Conservation (phyloP, 2,329 filamentous ascomycete species). For the Pochonia chlamydosporia region DNA sequence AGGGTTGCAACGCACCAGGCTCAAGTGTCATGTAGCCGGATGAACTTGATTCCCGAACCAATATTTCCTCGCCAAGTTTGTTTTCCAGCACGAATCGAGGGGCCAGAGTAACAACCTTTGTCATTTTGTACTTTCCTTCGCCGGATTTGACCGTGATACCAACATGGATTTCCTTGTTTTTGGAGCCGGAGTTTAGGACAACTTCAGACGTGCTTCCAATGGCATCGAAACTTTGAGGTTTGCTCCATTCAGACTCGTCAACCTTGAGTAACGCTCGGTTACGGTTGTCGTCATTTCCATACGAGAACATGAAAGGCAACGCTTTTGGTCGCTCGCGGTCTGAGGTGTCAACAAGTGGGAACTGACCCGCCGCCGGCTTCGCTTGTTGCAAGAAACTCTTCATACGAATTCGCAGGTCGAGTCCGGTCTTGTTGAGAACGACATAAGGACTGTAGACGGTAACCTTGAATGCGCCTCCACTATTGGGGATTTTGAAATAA, state of each 20-base stretch:
- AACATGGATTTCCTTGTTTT: constrained; percentile 77
- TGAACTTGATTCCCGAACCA: constrained; percentile 87
- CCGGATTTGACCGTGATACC: constrained; percentile 86
- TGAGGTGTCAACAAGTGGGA: constrained; percentile 45
- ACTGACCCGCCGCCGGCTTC: constrained; percentile 77
- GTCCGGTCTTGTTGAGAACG: constrained; percentile 88
- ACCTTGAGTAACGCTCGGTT: constrained; percentile 87
- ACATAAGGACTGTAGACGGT: constrained; percentile 94
- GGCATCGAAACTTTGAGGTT: constrained; percentile 94
- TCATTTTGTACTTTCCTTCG: constrained; percentile 96
- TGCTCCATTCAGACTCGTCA: constrained; percentile 91
- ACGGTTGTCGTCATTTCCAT: constrained; percentile 77
- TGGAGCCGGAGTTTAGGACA: constrained; percentile 66
- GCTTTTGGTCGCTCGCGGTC: constrained; percentile 62
- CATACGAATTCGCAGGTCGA: constrained; percentile 80
- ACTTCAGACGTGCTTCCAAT: constrained; percentile 91
- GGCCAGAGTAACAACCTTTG: constrained; percentile 88
- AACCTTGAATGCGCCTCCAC: constrained; percentile 92
- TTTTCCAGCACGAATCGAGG: constrained; percentile 94
- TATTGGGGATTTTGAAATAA: constrained; percentile 84
- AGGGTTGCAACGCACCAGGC: constrained; percentile 71
- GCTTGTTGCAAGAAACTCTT: constrained; percentile 84
- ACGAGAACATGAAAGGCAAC: constrained; percentile 94
- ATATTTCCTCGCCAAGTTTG: constrained; percentile 80
- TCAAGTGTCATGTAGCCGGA: constrained; percentile 76